Percentiles rank a stretch among this genome's conserved stretches.
Conservation (phyloP, 805 yeast species). For the Kuraishia cidri region DNA sequence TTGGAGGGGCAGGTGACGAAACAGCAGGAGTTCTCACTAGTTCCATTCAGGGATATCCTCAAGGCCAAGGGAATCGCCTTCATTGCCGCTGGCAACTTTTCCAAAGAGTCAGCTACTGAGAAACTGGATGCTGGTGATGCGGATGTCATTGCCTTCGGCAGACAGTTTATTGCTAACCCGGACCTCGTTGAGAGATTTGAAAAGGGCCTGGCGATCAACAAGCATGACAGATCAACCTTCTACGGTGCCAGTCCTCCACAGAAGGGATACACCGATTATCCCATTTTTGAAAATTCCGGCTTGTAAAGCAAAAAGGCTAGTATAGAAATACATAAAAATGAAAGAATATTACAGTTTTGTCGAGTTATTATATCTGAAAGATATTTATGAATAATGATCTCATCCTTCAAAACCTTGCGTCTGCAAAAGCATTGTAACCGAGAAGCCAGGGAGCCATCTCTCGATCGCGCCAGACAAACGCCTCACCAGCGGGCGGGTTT, state of each 20-base stretch:
- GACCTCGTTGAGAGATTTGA: constrained; percentile 28
- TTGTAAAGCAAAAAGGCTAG: no score
- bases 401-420: no score
- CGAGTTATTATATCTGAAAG: no score
- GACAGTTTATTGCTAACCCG: constrained; percentile 34
- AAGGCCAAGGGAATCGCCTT: constrained; percentile 24
- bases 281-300: background rate
- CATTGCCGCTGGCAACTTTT: constrained; percentile 12
- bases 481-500: constrained; percentile 13
- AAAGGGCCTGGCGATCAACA: constrained; percentile 23
- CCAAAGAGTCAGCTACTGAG: constrained; percentile 7
- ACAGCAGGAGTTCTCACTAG: constrained; percentile 3
- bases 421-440: constrained; percentile 17
- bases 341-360: no score
- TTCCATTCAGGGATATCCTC: constrained; percentile 2
- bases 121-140: constrained; percentile 18
- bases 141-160: constrained; percentile 31
- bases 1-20: constrained; percentile 8
- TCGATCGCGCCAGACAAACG: constrained; percentile 16
- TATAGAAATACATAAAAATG: no score
- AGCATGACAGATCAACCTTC: constrained; percentile 29
- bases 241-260: constrained; percentile 14
- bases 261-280: background rate
- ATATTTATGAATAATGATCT: no score
- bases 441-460: constrained; percentile 17